phyloP scores from a whole-genome alignment of 1,284 basidiomycete genomes.

The Marasmius fiardii region DNA sequence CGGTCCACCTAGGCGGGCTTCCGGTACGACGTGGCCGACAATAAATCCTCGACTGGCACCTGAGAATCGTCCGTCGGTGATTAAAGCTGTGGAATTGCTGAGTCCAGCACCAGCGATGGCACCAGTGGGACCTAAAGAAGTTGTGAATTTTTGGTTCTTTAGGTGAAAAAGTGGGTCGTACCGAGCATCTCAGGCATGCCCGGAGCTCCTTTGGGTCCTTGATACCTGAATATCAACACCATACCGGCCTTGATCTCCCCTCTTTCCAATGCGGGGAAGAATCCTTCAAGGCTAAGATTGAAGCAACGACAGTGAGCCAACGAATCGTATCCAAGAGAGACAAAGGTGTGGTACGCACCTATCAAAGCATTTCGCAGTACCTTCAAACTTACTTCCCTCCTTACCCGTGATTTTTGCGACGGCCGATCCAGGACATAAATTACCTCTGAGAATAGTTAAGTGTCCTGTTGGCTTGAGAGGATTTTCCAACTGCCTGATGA shows the following conservation, averaged over 20 bases:
- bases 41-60: conserved; percentile 56
- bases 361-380: conserved; percentile 76
- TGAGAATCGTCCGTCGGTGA: conserved; percentile 97
- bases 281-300: conserved; percentile 64
- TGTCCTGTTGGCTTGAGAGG: conserved; percentile 95
- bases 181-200: conserved; percentile 92
- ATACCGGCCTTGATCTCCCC: conserved; percentile 86
- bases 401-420: conserved; percentile 98
- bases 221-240: conserved; percentile 90
- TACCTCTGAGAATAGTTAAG: conserved; percentile 88
- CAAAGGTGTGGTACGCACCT: conserved; percentile 32
- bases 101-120: conserved; percentile 93
- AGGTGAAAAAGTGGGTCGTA: conserved; percentile 18
- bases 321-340: background rate
- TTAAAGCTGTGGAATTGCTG: conserved; percentile 84
- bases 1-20: conserved; percentile 90
- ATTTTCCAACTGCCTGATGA: conserved; percentile 75
- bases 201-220: conserved; percentile 79
- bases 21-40: conserved; percentile 86
- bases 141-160: conserved; percentile 9
- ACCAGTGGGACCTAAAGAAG: conserved; percentile 70
- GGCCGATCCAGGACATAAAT: conserved; percentile 86
- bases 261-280: conserved; percentile 80
- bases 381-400: conserved; percentile 88
- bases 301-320: background rate